Evolutionary conservation across 257 asterid species (phyloP).

Genomic region (Penstemon newberryi): DNA sequence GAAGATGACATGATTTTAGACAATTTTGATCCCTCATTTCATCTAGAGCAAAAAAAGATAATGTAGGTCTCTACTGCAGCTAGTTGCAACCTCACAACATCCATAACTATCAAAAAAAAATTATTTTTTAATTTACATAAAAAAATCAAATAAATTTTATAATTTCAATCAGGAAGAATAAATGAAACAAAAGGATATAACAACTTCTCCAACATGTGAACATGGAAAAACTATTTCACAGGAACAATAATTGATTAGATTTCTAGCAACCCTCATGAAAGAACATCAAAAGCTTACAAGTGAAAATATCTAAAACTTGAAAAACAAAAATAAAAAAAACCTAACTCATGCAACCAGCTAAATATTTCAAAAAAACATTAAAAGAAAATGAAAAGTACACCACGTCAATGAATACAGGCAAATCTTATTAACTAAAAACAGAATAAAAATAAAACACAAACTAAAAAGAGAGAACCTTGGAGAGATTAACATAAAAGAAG

Average conservation of each 20-base stretch:
- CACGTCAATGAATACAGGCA: no score
- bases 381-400: background rate
- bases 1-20: background rate
- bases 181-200: background rate
- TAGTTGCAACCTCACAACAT: no score
- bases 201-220: background rate
- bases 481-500: constrained; percentile 49
- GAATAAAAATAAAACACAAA: background rate
- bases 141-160: no score
- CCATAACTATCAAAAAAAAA: no score
- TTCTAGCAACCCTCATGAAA: background rate
- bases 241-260: background rate
- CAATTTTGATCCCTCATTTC: background rate
- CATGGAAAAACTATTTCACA: background rate
- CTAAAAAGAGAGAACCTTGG: constrained; percentile 31
- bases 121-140: no score
- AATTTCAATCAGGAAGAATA: background rate
- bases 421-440: background rate
- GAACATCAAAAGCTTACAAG: background rate
- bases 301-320: background rate
- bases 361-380: background rate
- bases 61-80: no score
- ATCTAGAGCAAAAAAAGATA: background rate
- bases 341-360: background rate
- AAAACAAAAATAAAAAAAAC: background rate